A percentile compares a stretch with the other conserved stretches of the same genome.
Conservation (phyloP, 768 basidiomycete genomes). For the Candolleomyces aberdarensis region DNA sequence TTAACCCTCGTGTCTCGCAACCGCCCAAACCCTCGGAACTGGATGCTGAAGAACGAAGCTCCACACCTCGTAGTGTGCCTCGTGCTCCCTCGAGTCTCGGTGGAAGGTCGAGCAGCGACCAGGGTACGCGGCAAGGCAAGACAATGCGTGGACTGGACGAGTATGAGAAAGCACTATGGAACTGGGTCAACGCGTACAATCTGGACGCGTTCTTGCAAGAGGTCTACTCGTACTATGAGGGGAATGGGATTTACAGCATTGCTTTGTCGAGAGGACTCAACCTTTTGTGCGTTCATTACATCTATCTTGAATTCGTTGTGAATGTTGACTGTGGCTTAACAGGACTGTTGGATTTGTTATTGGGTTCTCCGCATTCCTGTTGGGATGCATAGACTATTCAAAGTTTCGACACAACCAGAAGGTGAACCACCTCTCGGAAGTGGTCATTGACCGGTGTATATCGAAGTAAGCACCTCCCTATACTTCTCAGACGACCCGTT, state of each 20-base stretch:
- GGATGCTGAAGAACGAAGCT: constrained; percentile 35
- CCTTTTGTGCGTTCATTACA: constrained; percentile 68
- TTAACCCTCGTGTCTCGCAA: constrained; percentile 29
- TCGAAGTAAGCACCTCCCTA: constrained; percentile 56
- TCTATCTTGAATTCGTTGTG: constrained; percentile 5
- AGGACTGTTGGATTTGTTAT: constrained; percentile 99
- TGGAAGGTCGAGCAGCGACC: constrained; percentile 21
- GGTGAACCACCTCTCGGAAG: constrained; percentile 69
- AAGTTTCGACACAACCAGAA: constrained; percentile 61
- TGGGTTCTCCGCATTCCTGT: constrained; percentile 93
- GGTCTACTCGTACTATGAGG: constrained; percentile 94
- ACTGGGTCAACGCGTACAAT: constrained; percentile 99
- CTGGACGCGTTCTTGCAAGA: constrained; percentile 94
- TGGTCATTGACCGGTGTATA: constrained; percentile 80
- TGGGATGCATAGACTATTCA: constrained; percentile 94
- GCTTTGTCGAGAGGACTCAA: constrained; percentile 89
- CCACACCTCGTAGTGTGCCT: constrained; percentile 11
- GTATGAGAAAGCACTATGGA: constrained; percentile 93
- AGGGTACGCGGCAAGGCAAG: constrained; percentile 34
- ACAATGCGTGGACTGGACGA: constrained; percentile 70
- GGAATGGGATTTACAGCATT: constrained; percentile 96
- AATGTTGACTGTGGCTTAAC: constrained; percentile 18
- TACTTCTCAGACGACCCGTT: not conserved
- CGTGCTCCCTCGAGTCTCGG: constrained; percentile 19
- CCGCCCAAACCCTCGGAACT: constrained; percentile 69